Percentiles rank a stretch among this genome's conserved stretches.
Conservation (phyloP, 202 grass and related monocot species). For the Cymbopogon flexuosus region DNA sequence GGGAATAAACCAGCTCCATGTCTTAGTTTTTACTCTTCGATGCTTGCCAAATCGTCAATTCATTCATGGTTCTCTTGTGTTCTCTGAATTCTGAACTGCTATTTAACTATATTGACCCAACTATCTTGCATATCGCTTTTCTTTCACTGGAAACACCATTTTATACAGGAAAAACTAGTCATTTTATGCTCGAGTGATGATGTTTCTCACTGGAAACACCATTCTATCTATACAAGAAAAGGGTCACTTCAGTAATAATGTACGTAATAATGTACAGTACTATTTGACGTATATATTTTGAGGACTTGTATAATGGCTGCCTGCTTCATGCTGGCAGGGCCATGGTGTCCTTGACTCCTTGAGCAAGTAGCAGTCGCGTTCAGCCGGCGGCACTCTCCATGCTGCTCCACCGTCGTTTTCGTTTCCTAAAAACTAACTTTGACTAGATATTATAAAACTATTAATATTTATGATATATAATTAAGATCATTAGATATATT, state of each 20-base stretch:
- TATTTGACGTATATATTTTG: neutral
- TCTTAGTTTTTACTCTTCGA: neutral
- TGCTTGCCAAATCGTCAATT: neutral
- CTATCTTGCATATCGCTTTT: neutral
- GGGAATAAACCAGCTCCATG: conserved; percentile 38
- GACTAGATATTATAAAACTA: no score
- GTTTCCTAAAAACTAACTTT: no score
- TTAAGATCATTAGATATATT: no score
- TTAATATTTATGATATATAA: no score
- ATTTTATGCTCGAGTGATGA: neutral
- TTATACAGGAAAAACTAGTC: neutral
- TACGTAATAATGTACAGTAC: no score
- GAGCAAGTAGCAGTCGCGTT: neutral
- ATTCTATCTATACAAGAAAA: no score
- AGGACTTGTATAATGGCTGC: no score
- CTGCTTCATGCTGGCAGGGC: conserved; percentile 27
- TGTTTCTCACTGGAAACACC: neutral
- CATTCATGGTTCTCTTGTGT: neutral
- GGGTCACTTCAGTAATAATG: neutral
- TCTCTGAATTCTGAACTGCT: neutral
- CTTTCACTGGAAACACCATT: neutral
- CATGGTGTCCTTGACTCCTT: neutral
- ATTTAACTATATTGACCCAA: neutral
- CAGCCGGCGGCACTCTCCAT: conserved; percentile 23
- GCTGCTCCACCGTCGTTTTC: no score